Evolutionary conservation across 1,284 basidiomycete genomes (phyloP).

Genomic region (Microbotryum intermedium): DNA sequence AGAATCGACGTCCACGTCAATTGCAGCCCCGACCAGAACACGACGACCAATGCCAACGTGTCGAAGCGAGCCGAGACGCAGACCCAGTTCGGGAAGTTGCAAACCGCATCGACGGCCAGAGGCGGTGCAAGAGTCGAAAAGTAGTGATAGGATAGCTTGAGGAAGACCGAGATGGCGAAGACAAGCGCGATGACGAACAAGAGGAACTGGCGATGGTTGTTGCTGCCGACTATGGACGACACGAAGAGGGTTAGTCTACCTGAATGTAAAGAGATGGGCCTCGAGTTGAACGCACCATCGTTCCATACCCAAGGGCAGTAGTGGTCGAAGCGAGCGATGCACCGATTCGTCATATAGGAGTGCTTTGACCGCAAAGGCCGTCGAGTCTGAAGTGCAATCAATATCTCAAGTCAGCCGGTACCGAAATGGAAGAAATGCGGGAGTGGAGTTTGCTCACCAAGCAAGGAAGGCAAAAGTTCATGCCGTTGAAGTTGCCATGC

Average conservation of each 20-base stretch:
- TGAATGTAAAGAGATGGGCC: too few relatives aligned
- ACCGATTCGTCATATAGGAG: constrained; percentile 83
- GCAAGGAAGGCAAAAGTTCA: constrained; percentile 90
- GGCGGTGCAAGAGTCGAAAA: constrained; percentile 43
- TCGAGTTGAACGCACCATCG: constrained; percentile 55
- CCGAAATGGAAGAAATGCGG: background rate
- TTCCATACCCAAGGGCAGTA: constrained; percentile 99
- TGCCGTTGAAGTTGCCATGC: constrained; percentile 79
- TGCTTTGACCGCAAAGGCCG: constrained; percentile 93
- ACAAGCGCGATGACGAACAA: constrained; percentile 80
- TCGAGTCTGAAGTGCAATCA: constrained; percentile 50
- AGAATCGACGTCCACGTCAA: constrained; percentile 87
- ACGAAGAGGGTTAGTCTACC: background rate
- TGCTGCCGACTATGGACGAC: constrained; percentile 67
- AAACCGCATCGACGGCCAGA: constrained; percentile 42
- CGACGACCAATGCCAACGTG: constrained; percentile 71
- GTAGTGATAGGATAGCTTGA: constrained; percentile 67
- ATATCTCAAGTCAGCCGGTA: background rate
- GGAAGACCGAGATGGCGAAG: constrained; percentile 66
- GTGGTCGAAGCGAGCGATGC: constrained; percentile 81
- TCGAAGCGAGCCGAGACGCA: constrained; percentile 59
- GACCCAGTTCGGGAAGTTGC: constrained; percentile 58
- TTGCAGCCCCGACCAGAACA: constrained; percentile 79
- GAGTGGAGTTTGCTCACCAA: constrained; percentile 50
- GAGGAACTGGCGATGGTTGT: constrained; percentile 92